Conservation (phyloP, 768 basidiomycete species). For the Calocybe cyanea region DNA sequence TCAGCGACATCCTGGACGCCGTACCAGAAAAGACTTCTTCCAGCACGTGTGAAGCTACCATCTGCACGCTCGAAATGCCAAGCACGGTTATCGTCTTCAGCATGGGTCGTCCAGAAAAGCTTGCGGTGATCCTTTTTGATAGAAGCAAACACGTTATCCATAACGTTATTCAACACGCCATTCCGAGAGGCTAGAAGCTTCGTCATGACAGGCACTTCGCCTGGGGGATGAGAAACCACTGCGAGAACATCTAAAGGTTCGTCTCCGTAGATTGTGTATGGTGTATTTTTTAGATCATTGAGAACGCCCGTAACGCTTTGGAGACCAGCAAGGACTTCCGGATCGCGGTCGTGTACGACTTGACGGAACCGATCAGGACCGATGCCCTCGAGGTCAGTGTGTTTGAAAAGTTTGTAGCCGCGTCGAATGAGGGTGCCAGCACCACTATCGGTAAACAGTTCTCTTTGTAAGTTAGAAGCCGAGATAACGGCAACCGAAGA, state of each 20-base stretch:
- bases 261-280: conserved; percentile 97
- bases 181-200: conserved; percentile 86
- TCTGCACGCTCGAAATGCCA: conserved; percentile 99
- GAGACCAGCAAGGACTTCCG: conserved; percentile 79
- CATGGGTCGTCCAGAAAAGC: conserved; percentile 97
- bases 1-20: conserved; percentile 89
- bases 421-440: conserved; percentile 98
- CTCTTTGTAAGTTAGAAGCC: conserved; percentile 88
- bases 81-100: conserved; percentile 92
- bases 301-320: conserved; percentile 88
- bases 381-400: conserved; percentile 72
- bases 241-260: conserved; percentile 95
- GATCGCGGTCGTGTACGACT: conserved; percentile 93
- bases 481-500: conserved; percentile 99
- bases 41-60: conserved; percentile 93
- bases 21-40: conserved; percentile 96
- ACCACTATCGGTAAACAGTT: conserved; percentile 97
- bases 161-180: conserved; percentile 89
- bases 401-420: conserved; percentile 96
- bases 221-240: conserved; percentile 88
- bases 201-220: conserved; percentile 86
- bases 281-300: conserved; percentile 71
- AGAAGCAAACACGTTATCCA: conserved; percentile 97
- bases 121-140: conserved; percentile 91
- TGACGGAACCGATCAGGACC: conserved; percentile 94